Percentiles rank a stretch among this genome's conserved stretches.
phyloP scores from a whole-genome alignment of 164 flowering plant species.

The Warburgia ugandensis region DNA sequence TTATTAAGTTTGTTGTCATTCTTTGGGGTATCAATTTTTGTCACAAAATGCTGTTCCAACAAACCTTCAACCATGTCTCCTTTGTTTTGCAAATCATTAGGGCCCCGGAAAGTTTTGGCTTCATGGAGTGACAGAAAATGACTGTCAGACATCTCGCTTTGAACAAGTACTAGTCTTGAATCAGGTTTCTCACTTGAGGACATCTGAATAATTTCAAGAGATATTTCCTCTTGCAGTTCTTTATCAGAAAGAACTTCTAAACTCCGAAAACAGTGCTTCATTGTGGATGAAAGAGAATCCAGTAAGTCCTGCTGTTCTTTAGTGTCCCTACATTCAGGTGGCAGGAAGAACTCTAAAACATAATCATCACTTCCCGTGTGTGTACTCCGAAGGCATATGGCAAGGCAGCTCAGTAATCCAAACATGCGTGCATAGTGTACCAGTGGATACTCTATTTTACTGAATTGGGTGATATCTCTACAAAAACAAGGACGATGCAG shows the following conservation, averaged over 20 bases:
- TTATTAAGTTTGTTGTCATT: conserved; percentile 13
- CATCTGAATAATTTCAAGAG: conserved; percentile 46
- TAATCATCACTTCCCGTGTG: conserved; percentile 84
- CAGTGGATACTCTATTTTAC: conserved; percentile 84
- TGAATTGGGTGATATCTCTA: conserved; percentile 58
- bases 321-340: conserved; percentile 39
- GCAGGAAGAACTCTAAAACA: conserved; percentile 84
- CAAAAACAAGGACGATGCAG: conserved; percentile 62
- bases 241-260: conserved; percentile 57
- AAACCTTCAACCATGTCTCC: conserved; percentile 16
- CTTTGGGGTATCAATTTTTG: conserved; percentile 15
- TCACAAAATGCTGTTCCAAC: conserved; percentile 18
- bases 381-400: conserved; percentile 68
- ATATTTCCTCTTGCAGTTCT: conserved; percentile 38
- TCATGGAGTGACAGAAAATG: conserved; percentile 11
- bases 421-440: conserved; percentile 97
- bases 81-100: conserved; percentile 22
- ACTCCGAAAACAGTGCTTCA: conserved; percentile 64
- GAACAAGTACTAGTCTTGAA: conserved; percentile 18
- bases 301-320: conserved; percentile 50
- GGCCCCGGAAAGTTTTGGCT: conserved; percentile 15
- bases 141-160: background rate
- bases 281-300: conserved; percentile 49
- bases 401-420: conserved; percentile 60
- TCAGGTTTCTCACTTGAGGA: conserved; percentile 25